These are phyloP conservation scores for Cardamine resedifolia DNA, from an alignment of 345 rosid genomes.

Conservation along the genomic window DNA sequence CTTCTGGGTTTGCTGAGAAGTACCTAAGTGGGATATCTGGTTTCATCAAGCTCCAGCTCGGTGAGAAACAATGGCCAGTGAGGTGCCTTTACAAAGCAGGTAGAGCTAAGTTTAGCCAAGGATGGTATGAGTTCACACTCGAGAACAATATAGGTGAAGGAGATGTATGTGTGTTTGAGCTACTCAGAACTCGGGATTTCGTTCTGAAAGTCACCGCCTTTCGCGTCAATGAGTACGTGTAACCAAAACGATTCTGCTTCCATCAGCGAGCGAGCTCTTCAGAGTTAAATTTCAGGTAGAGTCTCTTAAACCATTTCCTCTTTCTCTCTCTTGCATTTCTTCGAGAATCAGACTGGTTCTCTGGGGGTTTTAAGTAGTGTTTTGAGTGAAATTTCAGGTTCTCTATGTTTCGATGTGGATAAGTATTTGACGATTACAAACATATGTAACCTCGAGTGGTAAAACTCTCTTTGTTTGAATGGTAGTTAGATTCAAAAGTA, in stretches of 20 bases:
- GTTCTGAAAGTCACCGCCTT: conserved; percentile 76
- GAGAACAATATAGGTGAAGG: conserved; percentile 88
- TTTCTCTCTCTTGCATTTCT: conserved; percentile 23
- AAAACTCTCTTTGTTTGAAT: conserved; percentile 26
- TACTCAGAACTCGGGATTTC: conserved; percentile 62
- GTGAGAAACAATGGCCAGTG: conserved; percentile 81
- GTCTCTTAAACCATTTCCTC: conserved; percentile 1
- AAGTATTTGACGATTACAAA: conserved; percentile 15
- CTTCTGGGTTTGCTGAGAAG: conserved; percentile 82
- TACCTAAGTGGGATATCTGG: conserved; percentile 76
- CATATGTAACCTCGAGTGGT: conserved; percentile 10
- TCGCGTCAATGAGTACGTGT: conserved; percentile 44
- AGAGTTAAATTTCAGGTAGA: conserved; percentile 22
- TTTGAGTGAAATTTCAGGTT: conserved; percentile 28
- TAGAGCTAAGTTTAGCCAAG: conserved; percentile 80
- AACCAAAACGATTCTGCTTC: not conserved
- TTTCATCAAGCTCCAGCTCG: conserved; percentile 71
- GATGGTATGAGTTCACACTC: conserved; percentile 83
- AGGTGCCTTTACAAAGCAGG: conserved; percentile 84
- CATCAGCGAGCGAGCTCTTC: conserved; percentile 1
- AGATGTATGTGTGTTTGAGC: conserved; percentile 81
- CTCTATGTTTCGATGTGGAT: conserved; percentile 23
- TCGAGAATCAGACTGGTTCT: not conserved
- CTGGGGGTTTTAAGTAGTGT: conserved; percentile 12
- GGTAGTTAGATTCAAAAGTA: conserved; percentile 24